A percentile compares a stretch with the other conserved stretches of the same genome.
Conservation (phyloP, 805 yeast species). For the Scheffersomyces ergatensis region DNA sequence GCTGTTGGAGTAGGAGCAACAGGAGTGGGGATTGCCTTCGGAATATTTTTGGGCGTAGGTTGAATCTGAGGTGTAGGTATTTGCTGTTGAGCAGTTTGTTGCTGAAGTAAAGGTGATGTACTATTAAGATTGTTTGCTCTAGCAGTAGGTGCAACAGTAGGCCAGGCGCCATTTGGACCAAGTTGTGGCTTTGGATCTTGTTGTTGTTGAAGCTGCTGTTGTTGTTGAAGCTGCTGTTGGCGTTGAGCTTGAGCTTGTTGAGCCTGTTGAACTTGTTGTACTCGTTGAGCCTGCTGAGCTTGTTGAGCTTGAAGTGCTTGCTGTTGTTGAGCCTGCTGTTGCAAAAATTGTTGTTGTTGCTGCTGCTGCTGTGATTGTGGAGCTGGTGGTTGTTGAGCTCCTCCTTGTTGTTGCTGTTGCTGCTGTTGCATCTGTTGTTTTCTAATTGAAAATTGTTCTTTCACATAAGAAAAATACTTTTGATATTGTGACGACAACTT, state of each 20-base stretch:
- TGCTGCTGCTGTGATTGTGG: conserved; percentile 8
- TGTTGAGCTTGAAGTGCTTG: conserved; percentile 2
- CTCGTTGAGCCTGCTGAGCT: conserved; percentile 1
- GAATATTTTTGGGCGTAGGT: conserved; percentile 5
- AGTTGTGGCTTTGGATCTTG: conserved; percentile 1
- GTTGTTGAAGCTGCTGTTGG: neutral
- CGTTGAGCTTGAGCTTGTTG: conserved; percentile 2
- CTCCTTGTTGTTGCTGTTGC: conserved; percentile 3
- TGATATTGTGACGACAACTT: conserved; percentile 71
- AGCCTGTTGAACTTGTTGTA: neutral
- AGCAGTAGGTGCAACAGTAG: conserved; percentile 6
- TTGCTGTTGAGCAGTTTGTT: conserved; percentile 6
- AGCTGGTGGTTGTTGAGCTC: conserved; percentile 5
- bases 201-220: neutral
- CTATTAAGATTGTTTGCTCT: conserved; percentile 12
- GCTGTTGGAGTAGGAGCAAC: conserved; percentile 3
- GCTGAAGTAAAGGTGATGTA: conserved; percentile 19
- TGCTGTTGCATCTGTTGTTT: conserved; percentile 23
- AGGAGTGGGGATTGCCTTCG: conserved; percentile 12
- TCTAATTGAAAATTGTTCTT: conserved; percentile 51
- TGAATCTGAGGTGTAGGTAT: conserved; percentile 5
- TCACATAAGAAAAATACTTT: conserved; percentile 71
- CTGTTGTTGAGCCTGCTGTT: conserved; percentile 3
- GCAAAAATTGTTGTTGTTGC: neutral
- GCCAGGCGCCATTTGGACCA: conserved; percentile 12